These are phyloP conservation scores for Schizothecium vesticola DNA, from an alignment of 495 filamentous ascomycete species.

Conservation along the genomic window DNA sequence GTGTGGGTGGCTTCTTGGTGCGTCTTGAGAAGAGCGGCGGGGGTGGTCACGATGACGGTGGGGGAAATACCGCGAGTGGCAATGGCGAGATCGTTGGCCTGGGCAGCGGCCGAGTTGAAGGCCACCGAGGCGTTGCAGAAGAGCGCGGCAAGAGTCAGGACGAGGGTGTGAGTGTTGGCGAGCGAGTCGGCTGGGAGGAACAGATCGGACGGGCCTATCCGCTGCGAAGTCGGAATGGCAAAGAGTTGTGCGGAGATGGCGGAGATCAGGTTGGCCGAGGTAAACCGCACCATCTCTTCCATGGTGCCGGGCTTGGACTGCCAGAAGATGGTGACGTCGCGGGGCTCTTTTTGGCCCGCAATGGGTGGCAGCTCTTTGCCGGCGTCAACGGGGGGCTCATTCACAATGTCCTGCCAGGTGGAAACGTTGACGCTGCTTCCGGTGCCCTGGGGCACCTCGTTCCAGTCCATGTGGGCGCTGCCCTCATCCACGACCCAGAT, in stretches of 20 bases:
- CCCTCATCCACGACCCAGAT: slow-evolving; percentile 92
- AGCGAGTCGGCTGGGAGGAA: slow-evolving; percentile 87
- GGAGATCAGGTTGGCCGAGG: slow-evolving; percentile 71
- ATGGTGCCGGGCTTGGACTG: slow-evolving; percentile 42
- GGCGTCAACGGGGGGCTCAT: slow-evolving; percentile 49
- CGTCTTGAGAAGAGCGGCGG: slow-evolving; percentile 62
- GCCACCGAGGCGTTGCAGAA: slow-evolving; percentile 80
- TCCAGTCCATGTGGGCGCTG: slow-evolving; percentile 85
- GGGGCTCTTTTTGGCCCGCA: slow-evolving; percentile 42
- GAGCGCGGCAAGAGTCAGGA: slow-evolving; percentile 75
- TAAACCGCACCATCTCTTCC: slow-evolving; percentile 71
- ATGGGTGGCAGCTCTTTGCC: slow-evolving; percentile 41
- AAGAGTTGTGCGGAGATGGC: slow-evolving; percentile 73
- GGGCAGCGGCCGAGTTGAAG: slow-evolving; percentile 77
- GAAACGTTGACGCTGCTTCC: slow-evolving; percentile 67
- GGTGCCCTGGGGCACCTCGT: slow-evolving; percentile 70
- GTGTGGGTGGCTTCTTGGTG: slow-evolving; percentile 48
- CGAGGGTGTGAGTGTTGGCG: slow-evolving; percentile 69
- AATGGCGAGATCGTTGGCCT: slow-evolving; percentile 60
- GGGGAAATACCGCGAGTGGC: slow-evolving; percentile 71
- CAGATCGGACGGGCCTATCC: slow-evolving; percentile 66
- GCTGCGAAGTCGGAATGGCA: slow-evolving; percentile 65
- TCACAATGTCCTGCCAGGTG: slow-evolving; percentile 82
- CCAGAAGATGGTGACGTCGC: slow-evolving; percentile 59
- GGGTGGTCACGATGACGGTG: slow-evolving; percentile 76